phyloP scores from a whole-genome alignment of 139 green algal genomes.

The Chlorella sorokiniana region DNA sequence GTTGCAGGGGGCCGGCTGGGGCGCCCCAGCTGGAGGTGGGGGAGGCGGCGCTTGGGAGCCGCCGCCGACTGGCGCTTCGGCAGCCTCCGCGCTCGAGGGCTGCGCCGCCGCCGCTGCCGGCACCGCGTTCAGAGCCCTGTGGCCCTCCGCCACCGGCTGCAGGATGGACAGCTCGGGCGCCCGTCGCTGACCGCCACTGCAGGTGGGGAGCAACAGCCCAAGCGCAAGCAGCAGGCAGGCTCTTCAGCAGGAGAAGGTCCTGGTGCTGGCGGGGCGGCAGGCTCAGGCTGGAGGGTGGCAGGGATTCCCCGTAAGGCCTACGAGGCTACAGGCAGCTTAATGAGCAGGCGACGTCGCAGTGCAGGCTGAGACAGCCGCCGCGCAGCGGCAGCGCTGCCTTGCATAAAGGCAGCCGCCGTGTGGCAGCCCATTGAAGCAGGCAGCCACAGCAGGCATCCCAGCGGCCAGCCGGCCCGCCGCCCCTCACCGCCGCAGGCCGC shows the following conservation, averaged over 20 bases:
- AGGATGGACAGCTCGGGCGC: slow-evolving; percentile 17
- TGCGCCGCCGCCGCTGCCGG: background rate
- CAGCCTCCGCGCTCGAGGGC: too few relatives aligned
- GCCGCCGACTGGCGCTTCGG: too few relatives aligned
- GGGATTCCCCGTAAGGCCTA: too few relatives aligned
- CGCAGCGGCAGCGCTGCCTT: too few relatives aligned
- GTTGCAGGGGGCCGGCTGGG: background rate
- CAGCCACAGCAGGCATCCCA: background rate
- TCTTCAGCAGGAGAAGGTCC: too few relatives aligned
- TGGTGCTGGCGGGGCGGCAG: background rate
- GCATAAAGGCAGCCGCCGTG: background rate
- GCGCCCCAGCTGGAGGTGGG: too few relatives aligned
- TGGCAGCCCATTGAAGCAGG: background rate
- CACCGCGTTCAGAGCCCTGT: slow-evolving; percentile 12
- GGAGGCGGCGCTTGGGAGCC: too few relatives aligned
- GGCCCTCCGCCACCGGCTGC: slow-evolving; percentile 1
- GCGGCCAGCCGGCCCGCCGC: background rate
- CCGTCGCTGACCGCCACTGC: slow-evolving; percentile 20
- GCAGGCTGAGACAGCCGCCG: background rate
- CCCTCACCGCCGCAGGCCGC: slow-evolving; percentile 15
- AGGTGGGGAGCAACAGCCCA: background rate
- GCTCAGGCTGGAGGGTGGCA: background rate
- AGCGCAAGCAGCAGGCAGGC: too few relatives aligned
- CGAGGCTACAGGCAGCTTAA: too few relatives aligned
- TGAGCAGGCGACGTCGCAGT: background rate